These are phyloP conservation scores for Pseudocercospora fuligena DNA, from an alignment of 2,329 filamentous ascomycete species.

Conservation along the genomic window DNA sequence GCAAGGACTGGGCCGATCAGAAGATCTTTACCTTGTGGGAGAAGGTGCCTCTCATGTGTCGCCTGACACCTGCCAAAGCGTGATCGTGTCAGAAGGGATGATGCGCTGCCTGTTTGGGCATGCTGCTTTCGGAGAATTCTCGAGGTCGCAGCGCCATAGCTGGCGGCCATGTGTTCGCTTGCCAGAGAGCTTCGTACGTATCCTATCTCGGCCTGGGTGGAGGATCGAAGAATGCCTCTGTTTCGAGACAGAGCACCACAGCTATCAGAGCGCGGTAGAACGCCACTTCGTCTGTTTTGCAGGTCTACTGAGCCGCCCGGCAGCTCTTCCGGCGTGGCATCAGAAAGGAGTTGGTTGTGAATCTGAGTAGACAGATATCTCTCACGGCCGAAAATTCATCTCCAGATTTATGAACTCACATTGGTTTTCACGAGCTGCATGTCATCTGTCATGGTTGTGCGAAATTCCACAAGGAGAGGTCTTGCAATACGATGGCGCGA, in stretches of 20 bases:
- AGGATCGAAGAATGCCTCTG: not conserved
- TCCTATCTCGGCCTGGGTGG: not conserved
- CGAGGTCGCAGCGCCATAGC: not conserved
- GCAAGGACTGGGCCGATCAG: slow-evolving; percentile 39
- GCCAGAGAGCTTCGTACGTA: not conserved
- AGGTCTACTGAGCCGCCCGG: not conserved
- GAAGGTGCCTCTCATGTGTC: slow-evolving; percentile 35
- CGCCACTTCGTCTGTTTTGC: not conserved
- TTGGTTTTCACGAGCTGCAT: not conserved
- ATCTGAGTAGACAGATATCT: not conserved
- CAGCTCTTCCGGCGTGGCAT: not conserved
- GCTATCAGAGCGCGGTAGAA: not conserved
- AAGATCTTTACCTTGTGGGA: slow-evolving; percentile 40
- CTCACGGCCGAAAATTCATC: not conserved
- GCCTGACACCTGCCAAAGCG: slow-evolving; percentile 10
- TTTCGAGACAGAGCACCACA: not conserved
- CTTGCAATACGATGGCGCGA: not conserved
- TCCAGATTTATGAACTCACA: not conserved
- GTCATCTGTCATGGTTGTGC: too few species aligned
- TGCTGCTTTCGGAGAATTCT: not conserved
- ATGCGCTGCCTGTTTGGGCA: not conserved
- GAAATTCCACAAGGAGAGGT: not conserved
- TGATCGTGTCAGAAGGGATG: not conserved
- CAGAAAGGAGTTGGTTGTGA: not conserved
- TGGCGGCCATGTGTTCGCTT: not conserved